These are phyloP conservation scores for Diaporthe eres DNA, from an alignment of 2,329 filamentous ascomycete species.

Conservation along the genomic window DNA sequence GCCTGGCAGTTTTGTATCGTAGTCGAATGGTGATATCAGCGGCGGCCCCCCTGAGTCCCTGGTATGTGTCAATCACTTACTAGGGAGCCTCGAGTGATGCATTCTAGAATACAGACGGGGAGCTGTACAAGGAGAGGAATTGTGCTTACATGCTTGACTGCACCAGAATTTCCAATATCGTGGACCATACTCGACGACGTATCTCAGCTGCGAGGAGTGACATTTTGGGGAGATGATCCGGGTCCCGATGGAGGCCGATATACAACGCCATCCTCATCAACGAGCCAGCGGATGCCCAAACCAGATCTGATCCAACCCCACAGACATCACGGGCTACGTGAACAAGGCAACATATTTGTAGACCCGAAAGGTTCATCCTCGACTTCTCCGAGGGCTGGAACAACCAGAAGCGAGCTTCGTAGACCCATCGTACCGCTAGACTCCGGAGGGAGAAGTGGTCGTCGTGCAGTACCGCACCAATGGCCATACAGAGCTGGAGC, in stretches of 20 bases:
- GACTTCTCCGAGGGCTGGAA: constrained; percentile 68
- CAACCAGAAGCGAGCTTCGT: constrained; percentile 69
- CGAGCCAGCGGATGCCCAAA: constrained; percentile 62
- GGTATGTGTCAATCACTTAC: background rate
- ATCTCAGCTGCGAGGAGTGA: constrained; percentile 59
- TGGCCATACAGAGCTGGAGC: constrained; percentile 70
- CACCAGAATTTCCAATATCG: constrained; percentile 62
- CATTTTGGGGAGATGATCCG: constrained; percentile 53
- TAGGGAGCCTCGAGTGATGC: background rate
- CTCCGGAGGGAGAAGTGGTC: constrained; percentile 63
- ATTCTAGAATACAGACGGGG: background rate
- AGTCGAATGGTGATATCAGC: constrained; percentile 59
- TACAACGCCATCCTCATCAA: constrained; percentile 62
- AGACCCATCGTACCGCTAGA: constrained; percentile 68
- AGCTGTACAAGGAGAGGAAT: background rate
- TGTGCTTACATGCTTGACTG: constrained; percentile 56
- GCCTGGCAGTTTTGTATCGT: constrained; percentile 62
- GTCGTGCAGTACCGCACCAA: constrained; percentile 67
- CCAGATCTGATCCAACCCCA: constrained; percentile 59
- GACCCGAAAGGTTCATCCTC: constrained; percentile 61
- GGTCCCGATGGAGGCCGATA: constrained; percentile 67
- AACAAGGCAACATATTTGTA: constrained; percentile 64
- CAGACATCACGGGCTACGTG: constrained; percentile 57
- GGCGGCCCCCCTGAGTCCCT: constrained; percentile 60
- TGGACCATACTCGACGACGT: constrained; percentile 66